These are phyloP conservation scores for Dryas integrifolia DNA, from an alignment of 331 rosid genomes.

Conservation along the genomic window DNA sequence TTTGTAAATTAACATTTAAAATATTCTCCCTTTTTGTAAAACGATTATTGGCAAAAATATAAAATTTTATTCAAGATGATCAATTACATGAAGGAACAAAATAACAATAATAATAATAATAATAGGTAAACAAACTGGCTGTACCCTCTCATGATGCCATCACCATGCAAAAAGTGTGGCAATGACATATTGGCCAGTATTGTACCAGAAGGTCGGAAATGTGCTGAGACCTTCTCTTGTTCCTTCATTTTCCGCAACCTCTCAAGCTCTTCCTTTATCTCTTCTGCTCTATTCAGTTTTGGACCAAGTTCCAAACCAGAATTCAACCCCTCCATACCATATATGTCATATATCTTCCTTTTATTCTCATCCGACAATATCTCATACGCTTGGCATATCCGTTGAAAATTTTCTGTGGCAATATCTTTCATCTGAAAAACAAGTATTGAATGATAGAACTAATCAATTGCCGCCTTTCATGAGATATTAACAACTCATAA, in stretches of 20 bases:
- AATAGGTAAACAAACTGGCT: neutral
- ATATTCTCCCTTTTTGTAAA: neutral
- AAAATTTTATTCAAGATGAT: neutral
- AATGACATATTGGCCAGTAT: constrained; percentile 71
- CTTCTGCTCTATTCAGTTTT: constrained; percentile 65
- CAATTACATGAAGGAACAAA: neutral
- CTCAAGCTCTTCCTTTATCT: constrained; percentile 78
- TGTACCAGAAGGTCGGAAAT: constrained; percentile 74
- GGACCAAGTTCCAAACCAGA: constrained; percentile 91
- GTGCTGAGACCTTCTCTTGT: constrained; percentile 52
- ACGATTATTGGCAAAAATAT: neutral
- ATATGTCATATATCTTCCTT: constrained; percentile 82
- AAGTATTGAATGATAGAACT: neutral
- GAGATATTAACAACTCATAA: neutral
- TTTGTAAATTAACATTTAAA: neutral
- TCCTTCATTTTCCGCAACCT: constrained; percentile 60
- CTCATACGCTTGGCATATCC: constrained; percentile 88
- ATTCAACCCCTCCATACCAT: constrained; percentile 88
- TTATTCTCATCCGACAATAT: constrained; percentile 74
- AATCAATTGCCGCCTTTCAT: neutral
- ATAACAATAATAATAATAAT: neutral
- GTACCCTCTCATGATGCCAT: constrained; percentile 82
- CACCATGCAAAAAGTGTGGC: constrained; percentile 63
- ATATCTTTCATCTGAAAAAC: constrained; percentile 73
- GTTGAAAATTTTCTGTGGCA: constrained; percentile 87